A percentile compares a stretch with the other conserved stretches of the same genome.
These are phyloP conservation scores for Linaria vulgaris DNA, from an alignment of 257 asterid species.

Conservation along the genomic window DNA sequence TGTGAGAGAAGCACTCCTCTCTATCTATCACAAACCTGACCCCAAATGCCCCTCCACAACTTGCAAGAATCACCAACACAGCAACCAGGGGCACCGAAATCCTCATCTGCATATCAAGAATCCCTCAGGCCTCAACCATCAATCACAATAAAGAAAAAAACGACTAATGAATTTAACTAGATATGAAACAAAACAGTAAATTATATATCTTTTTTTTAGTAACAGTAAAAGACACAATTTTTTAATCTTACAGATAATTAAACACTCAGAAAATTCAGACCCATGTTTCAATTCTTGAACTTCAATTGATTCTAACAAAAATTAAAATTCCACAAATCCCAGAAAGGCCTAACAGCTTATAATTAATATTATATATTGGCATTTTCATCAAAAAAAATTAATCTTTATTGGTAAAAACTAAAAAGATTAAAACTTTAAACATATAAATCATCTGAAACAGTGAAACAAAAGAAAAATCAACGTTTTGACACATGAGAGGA, in stretches of 20 bases:
- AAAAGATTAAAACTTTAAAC: no score
- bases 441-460: background rate
- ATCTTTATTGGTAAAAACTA: no score
- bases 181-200: background rate
- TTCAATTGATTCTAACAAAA: background rate
- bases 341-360: no score
- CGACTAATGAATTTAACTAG: background rate
- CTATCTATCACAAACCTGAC: conserved; percentile 88
- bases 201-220: background rate
- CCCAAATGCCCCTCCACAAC: conserved; percentile 53
- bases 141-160: no score
- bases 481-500: no score
- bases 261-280: background rate
- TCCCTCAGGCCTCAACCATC: background rate
- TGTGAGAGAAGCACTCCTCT: conserved; percentile 91
- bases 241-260: background rate
- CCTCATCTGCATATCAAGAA: conserved; percentile 52
- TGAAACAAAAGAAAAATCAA: background rate
- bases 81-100: conserved; percentile 30
- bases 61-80: conserved; percentile 37
- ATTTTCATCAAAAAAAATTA: no score
- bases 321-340: no score
- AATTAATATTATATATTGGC: no score
- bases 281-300: background rate
- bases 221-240: background rate